A percentile compares a stretch with the other conserved stretches of the same genome.
Evolutionary conservation across 2,329 filamentous ascomycete genomes (phyloP).

Genomic region (Cladosporium sp.): DNA sequence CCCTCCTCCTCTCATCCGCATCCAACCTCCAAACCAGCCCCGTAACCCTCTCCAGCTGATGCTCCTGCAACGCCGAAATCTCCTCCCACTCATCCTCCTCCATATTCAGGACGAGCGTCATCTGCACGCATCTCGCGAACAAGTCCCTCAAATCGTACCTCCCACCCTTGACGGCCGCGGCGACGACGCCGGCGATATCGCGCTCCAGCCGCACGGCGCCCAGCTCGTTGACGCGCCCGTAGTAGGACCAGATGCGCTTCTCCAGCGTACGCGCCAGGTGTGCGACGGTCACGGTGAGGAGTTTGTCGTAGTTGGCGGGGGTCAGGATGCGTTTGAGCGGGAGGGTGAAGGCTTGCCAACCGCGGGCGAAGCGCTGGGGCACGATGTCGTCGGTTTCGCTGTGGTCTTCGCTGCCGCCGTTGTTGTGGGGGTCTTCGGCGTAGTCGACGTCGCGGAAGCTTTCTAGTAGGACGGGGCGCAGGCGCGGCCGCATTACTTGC

Average conservation of each 20-base stretch:
- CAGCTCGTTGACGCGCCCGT: conserved; percentile 73
- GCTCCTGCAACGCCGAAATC: conserved; percentile 42
- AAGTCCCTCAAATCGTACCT: conserved; percentile 74
- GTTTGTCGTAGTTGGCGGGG: conserved; percentile 65
- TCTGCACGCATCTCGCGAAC: conserved; percentile 73
- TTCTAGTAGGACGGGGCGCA: conserved; percentile 80
- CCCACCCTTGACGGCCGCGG: conserved; percentile 60
- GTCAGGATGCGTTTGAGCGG: conserved; percentile 85
- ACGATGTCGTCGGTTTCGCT: conserved; percentile 58
- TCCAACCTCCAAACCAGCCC: conserved; percentile 69
- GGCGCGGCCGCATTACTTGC: conserved; percentile 77
- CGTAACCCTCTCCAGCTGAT: conserved; percentile 50
- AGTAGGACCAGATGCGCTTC: conserved; percentile 79
- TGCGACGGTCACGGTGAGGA: conserved; percentile 68
- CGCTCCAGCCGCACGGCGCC: conserved; percentile 81
- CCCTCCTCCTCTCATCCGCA: conserved; percentile 68
- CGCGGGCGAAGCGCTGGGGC: conserved; percentile 72
- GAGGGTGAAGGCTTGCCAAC: conserved; percentile 81
- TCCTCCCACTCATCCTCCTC: conserved; percentile 95
- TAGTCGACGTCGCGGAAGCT: conserved; percentile 93
- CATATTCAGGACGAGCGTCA: conserved; percentile 86
- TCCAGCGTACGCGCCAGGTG: conserved; percentile 78
- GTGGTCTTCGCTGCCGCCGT: conserved; percentile 47
- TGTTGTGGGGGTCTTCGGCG: conserved; percentile 59
- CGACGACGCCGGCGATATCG: conserved; percentile 73